Base-by-base conservation (phyloP, 2,329 filamentous ascomycete species). In the Clonostachys chloroleuca region DNA sequence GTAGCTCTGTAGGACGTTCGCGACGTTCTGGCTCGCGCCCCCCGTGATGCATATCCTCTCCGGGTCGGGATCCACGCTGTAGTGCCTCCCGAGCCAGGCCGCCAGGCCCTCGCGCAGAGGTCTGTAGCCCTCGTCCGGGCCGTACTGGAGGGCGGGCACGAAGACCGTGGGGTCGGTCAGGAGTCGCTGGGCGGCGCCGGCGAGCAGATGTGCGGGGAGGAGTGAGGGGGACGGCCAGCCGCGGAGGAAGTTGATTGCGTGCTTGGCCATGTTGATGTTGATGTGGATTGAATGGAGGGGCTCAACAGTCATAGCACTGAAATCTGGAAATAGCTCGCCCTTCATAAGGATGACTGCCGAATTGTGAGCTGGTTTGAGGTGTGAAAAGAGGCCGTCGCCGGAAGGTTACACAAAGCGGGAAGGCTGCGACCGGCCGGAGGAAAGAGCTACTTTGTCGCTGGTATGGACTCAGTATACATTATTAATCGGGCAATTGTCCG, bases 11-110 rank as follows among this genome's bases (percentile, higher is more conserved):
- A 96, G 69, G 5, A 95, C 69, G 58, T 83, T 87, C 0, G 87
- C 89, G 3, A 95, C 64, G 60, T 85, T 91, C 72, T 95, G 91
- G 54, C 83, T 89, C 4, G 92, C 92, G 14, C 92, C 92, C 41
- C 91, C 90, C 0, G 88, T 89, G 61, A 96, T 85, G 60, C 84
- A 87, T 46, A 96, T 85, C 34, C 89, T 77, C 4, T 81, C 73
- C 5, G 75, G 59, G 13, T 74, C 72, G 6, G 63, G 54, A 48
- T 54, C 47, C 10, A 65, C 57, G 44, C 61, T 52, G 60, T 89
- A 92, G 57, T 84, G 85, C 1, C 59, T 55, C 2, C 73, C 77
- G 39, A 96, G 72, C 87, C 89, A 96, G 37, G 66, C 60, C 5
- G 89, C 84, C 34, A 96, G 67, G 39, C 80, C 76, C 51, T 80